Evolutionary conservation across 257 asterid genomes (phyloP), one percentile per base, ranked within the genome.

Genomic region (Haberlea rhodopensis): DNA sequence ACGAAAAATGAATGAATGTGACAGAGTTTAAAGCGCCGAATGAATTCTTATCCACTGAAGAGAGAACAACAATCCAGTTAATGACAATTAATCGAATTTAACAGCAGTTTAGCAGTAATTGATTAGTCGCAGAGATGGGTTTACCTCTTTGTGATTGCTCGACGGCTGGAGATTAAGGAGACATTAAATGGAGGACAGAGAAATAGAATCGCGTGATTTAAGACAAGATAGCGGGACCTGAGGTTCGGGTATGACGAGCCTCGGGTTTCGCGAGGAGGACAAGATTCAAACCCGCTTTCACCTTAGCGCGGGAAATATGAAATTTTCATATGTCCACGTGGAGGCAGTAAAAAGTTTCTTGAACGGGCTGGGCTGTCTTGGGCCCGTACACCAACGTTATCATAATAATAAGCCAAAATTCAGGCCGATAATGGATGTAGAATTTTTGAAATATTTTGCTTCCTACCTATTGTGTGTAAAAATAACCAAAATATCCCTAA

Each of bases 251-350:
- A 4, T 16, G 60, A 23, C 82, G 75, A 79, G 75, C 85, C 90
- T 86, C 28, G 84, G 73, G 71, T 67, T 32, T 37, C 24, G 83
- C 11, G 77, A 77, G 20, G 60, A 68, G 31, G 92, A 84, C 96
- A 82, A 83, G 72, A 67, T 82, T 75, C 88, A 81, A 82, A 76
- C 80, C 89, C 73, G 81, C 34, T 72, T 70, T 67, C 72, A 70
- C 71, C 62, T 62, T 28, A 79, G 91, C 91, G 90, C 94, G 95
- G 83, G 78, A 81, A 82, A 76, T 70, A 78, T 68, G n/a, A 62
- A 73, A 76, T 5, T 37, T 71, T 69, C 3, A 43, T 20, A 13
- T 53, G 62, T 32, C 67, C 57, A 58, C 21, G 52, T 20, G 31
- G 34, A 9, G n/a, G 11, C 1, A n/a, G n/a, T n/a, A n/a, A 31